Conservation (phyloP, 345 rosid genomes). For the Citropsis articulata region DNA sequence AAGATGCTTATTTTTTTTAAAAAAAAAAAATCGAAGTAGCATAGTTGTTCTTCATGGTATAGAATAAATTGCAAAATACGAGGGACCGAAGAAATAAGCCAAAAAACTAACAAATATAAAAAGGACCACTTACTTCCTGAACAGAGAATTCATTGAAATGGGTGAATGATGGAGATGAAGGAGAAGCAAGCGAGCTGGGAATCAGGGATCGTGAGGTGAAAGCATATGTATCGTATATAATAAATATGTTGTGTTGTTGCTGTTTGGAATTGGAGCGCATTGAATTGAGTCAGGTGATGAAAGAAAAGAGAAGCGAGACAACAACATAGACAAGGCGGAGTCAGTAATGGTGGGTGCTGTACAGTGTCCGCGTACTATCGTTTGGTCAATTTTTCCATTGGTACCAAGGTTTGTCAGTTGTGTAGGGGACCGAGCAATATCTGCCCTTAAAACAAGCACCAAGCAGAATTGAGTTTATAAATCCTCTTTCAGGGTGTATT, state of each 20-base stretch:
- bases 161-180: neutral
- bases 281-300: constrained; percentile 16
- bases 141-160: constrained; percentile 3
- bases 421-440: neutral
- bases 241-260: neutral
- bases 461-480: neutral
- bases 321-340: neutral
- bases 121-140: neutral
- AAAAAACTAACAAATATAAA: neutral
- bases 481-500: neutral
- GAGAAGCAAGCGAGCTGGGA: neutral
- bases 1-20: too few relatives aligned
- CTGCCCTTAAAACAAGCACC: neutral
- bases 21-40: too few relatives aligned
- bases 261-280: constrained; percentile 10
- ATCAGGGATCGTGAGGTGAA: neutral
- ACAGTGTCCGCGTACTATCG: neutral
- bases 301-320: neutral
- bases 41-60: neutral
- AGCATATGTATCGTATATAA: neutral
- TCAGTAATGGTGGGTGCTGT: neutral
- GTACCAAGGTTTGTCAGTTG: neutral
- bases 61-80: neutral
- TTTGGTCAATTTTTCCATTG: neutral
- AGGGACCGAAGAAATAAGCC: constrained; percentile 1